These are phyloP conservation scores for Ceratobasidium sp. DNA, from an alignment of 1,284 basidiomycete species.

Conservation along the genomic window DNA sequence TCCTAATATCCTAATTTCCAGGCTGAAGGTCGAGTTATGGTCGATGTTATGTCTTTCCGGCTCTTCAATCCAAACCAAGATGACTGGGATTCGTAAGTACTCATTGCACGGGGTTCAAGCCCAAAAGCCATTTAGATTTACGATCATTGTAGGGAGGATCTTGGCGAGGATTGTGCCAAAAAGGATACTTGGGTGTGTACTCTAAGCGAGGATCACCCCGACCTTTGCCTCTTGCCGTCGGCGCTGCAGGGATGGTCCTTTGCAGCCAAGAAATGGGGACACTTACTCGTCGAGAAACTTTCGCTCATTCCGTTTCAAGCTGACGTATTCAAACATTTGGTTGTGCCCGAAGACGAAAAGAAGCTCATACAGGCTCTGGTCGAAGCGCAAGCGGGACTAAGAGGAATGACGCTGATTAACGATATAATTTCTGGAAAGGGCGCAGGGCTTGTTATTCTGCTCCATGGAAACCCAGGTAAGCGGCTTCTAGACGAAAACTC, in stretches of 20 bases:
- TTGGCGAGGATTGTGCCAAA: neutral
- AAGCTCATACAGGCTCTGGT: neutral
- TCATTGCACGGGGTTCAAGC: no score
- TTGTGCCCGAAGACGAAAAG: neutral
- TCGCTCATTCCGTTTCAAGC: neutral
- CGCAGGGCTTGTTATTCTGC: neutral
- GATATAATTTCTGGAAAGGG: constrained; percentile 14
- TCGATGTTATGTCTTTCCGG: constrained; percentile 11
- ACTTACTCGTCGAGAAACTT: neutral
- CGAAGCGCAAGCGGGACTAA: neutral
- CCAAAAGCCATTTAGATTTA: no score
- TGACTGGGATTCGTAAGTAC: constrained; percentile 3
- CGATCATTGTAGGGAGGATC: constrained; percentile 5
- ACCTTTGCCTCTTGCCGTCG: neutral
- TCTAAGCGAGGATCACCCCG: neutral
- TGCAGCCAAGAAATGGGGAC: constrained; percentile 19
- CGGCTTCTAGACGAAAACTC: neutral
- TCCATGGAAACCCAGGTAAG: constrained; percentile 25
- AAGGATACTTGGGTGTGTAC: neutral
- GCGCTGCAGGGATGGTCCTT: constrained; percentile 17
- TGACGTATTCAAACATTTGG: constrained; percentile 5
- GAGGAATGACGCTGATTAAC: neutral
- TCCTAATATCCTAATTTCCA: neutral
- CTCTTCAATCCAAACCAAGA: constrained; percentile 9
- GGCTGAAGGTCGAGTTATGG: constrained; percentile 18